Conservation (phyloP, 345 rosid species). For the Euphorbia tirucalli region DNA sequence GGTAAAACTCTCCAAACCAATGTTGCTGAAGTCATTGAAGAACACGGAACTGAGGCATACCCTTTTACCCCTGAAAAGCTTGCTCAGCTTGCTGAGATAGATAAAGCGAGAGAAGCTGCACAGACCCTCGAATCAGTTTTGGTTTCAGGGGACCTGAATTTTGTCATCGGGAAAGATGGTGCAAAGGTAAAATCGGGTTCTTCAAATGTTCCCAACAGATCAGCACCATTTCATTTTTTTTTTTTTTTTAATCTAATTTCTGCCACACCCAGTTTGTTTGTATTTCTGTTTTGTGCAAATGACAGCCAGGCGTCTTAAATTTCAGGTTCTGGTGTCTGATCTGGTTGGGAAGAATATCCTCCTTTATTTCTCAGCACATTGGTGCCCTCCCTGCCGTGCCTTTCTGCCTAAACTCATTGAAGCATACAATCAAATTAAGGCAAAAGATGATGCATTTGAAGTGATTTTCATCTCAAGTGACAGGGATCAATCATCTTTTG, state of each 20-base stretch:
- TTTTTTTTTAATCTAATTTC: not conserved
- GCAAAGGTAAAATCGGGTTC: slow-evolving; percentile 26
- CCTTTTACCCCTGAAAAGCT: slow-evolving; percentile 43
- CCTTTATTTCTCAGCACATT: slow-evolving; percentile 47
- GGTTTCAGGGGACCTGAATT: slow-evolving; percentile 30
- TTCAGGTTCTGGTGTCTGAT: slow-evolving; percentile 40
- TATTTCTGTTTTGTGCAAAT: not conserved
- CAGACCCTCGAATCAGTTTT: slow-evolving; percentile 42
- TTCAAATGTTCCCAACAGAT: not conserved
- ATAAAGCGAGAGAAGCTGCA: slow-evolving; percentile 29
- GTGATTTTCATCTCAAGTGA: slow-evolving; percentile 45
- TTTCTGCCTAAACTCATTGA: slow-evolving; percentile 38
- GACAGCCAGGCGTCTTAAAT: not conserved
- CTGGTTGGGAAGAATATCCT: slow-evolving; percentile 43
- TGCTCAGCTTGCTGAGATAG: slow-evolving; percentile 29
- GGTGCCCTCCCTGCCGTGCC: slow-evolving; percentile 46
- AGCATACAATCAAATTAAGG: slow-evolving; percentile 37
- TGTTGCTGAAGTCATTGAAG: slow-evolving; percentile 32
- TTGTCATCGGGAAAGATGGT: slow-evolving; percentile 34
- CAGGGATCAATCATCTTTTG: slow-evolving; percentile 35
- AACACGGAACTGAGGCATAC: slow-evolving; percentile 37
- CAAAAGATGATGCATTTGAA: slow-evolving; percentile 32
- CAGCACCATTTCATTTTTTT: not conserved
- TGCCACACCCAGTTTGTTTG: not conserved
- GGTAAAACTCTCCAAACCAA: slow-evolving; percentile 38